Evolutionary conservation across 169 alveolate genomes (phyloP).

Genomic region (Perkinsus marinus): DNA sequence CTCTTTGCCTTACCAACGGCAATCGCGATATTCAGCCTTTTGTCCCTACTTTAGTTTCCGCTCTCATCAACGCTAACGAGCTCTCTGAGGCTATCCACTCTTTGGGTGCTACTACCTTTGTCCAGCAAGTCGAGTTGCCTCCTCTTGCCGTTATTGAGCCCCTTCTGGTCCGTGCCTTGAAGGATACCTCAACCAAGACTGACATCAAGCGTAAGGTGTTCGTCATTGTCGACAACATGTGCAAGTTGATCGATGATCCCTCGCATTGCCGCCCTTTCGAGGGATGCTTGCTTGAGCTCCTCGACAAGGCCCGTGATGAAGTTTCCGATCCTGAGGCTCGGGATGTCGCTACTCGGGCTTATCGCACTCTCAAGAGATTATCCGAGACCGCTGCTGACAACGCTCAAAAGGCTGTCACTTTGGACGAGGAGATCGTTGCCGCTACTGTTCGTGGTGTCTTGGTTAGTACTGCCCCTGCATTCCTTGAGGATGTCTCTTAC

Average conservation of each 20-base stretch:
- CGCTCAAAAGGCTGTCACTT: background rate
- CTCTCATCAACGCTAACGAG: slow-evolving; percentile 8
- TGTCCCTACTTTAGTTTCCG: background rate
- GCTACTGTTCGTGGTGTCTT: background rate
- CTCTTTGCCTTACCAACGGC: background rate
- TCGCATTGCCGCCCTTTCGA: background rate
- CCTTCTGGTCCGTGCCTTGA: slow-evolving; percentile 23
- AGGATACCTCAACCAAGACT: slow-evolving; percentile 13
- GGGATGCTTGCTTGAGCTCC: background rate
- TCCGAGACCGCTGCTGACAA: background rate
- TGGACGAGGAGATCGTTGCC: background rate
- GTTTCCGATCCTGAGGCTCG: slow-evolving; percentile 7
- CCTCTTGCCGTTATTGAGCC: slow-evolving; percentile 22
- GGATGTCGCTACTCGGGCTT: background rate
- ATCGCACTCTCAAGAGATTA: background rate
- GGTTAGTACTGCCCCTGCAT: background rate
- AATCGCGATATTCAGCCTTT: slow-evolving; percentile 3
- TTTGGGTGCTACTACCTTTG: slow-evolving; percentile 7
- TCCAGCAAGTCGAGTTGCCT: slow-evolving; percentile 30
- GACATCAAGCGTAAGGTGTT: slow-evolving; percentile 18
- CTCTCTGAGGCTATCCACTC: background rate
- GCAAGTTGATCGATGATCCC: slow-evolving; percentile 6
- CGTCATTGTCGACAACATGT: slow-evolving; percentile 31
- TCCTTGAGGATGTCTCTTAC: background rate
- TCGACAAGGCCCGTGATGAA: background rate